Evolutionary conservation across 2,329 filamentous ascomycete genomes (phyloP).

Genomic region (Aspergillus felis): DNA sequence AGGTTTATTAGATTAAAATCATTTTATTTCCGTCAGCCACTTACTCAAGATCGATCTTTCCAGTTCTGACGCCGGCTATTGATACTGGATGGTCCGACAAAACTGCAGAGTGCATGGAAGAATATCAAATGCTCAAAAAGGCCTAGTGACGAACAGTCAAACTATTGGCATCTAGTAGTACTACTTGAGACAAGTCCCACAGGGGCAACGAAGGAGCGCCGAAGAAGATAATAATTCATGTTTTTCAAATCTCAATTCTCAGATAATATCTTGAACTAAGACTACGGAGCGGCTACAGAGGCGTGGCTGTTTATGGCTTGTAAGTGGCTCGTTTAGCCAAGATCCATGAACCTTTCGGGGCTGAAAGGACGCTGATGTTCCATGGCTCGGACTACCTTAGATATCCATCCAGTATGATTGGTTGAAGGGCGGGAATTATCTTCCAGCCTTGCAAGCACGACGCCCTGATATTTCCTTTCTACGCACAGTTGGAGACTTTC

Average conservation of each 20-base stretch:
- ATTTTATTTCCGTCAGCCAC: neutral
- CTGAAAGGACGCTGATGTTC: neutral
- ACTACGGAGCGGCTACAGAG: neutral
- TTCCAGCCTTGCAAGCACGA: neutral
- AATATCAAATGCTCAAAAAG: too few species aligned
- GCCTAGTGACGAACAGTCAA: neutral
- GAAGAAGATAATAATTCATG: neutral
- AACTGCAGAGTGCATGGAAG: neutral
- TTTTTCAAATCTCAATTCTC: neutral
- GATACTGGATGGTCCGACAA: too few species aligned
- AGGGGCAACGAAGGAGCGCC: neutral
- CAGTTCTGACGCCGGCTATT: neutral
- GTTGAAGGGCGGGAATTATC: neutral
- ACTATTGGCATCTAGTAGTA: neutral
- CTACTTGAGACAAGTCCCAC: neutral
- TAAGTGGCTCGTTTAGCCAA: neutral
- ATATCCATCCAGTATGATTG: too few species aligned
- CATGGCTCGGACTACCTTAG: neutral
- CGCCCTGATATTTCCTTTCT: neutral
- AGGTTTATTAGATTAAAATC: conserved; percentile 4
- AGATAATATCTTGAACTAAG: neutral
- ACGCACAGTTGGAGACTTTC: neutral
- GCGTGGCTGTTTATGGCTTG: neutral
- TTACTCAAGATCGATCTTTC: neutral
- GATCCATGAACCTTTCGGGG: neutral